A percentile compares a stretch with the other conserved stretches of the same genome.
phyloP scores from a whole-genome alignment of 441 rosid genomes.

The Hura crepitans region DNA sequence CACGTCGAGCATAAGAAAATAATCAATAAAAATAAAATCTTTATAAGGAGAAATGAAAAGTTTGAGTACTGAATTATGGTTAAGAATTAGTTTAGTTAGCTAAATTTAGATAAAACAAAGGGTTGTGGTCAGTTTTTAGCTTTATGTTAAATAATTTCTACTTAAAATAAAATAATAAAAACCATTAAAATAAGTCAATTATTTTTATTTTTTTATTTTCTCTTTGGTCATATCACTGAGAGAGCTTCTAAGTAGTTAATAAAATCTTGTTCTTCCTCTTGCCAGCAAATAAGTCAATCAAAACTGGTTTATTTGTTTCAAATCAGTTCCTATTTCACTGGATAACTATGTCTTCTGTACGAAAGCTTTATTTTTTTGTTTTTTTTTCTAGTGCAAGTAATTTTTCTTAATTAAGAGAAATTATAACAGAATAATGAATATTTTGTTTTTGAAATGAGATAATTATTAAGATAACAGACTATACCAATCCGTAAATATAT shows the following conservation, averaged over 20 bases:
- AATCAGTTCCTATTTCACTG: too few species aligned
- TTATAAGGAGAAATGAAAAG: not conserved
- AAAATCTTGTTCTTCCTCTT: not conserved
- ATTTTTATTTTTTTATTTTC: not conserved
- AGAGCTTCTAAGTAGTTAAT: too few species aligned
- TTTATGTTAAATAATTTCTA: not conserved
- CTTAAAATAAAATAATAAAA: not conserved
- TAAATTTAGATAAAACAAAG: conserved; percentile 8
- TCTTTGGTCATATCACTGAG: not conserved
- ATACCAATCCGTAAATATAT: too few species aligned
- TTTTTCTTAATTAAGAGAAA: too few species aligned
- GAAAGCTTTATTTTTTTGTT: too few species aligned
- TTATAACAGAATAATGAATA: too few species aligned
- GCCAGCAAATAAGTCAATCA: not conserved
- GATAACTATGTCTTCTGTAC: too few species aligned
- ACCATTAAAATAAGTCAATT: not conserved
- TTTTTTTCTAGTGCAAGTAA: too few species aligned
- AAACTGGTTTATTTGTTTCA: too few species aligned
- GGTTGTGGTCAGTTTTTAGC: not conserved
- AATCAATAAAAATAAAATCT: not conserved
- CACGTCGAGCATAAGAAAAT: conserved; percentile 22
- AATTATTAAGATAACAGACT: too few species aligned
- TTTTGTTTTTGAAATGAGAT: too few species aligned
- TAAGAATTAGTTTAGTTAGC: conserved; percentile 11
- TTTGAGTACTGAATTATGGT: conserved; percentile 10